Evolutionary conservation across 768 basidiomycete genomes (phyloP).

Genomic region (Termitomyces sp.): DNA sequence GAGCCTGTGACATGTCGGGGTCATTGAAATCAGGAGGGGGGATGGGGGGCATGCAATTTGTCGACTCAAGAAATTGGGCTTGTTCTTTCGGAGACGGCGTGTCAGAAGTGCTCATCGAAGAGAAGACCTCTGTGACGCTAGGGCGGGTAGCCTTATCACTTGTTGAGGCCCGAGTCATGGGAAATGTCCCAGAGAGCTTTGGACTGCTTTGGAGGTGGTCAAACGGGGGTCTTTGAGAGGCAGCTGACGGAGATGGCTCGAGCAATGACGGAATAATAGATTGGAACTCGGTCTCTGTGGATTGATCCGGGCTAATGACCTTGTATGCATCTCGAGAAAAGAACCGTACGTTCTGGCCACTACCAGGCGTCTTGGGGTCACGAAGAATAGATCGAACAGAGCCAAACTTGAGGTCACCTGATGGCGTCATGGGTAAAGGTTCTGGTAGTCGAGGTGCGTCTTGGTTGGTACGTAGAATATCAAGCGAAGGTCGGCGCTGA

Average conservation of each 20-base stretch:
- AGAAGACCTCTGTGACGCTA: constrained; percentile 49
- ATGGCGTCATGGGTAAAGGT: constrained; percentile 25
- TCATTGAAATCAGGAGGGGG: constrained; percentile 46
- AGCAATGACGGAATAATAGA: constrained; percentile 27
- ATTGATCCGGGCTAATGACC: constrained; percentile 62
- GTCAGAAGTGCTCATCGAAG: constrained; percentile 30
- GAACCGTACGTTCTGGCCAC: constrained; percentile 78
- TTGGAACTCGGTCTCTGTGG: constrained; percentile 38
- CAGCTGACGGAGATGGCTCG: constrained; percentile 18
- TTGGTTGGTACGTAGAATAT: constrained; percentile 29
- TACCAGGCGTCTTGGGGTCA: constrained; percentile 67
- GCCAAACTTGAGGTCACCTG: constrained; percentile 35
- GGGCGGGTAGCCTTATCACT: constrained; percentile 38
- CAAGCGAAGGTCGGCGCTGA: constrained; percentile 35
- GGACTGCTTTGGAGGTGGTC: constrained; percentile 28
- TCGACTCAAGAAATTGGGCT: constrained; percentile 23
- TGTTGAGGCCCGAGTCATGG: constrained; percentile 29
- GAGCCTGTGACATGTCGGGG: constrained; percentile 51
- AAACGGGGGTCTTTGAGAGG: constrained; percentile 22
- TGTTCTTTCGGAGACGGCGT: constrained; percentile 11
- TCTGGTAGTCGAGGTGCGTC: constrained; percentile 11
- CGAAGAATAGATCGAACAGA: constrained; percentile 74
- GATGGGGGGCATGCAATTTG: constrained; percentile 33
- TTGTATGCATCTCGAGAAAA: constrained; percentile 69
- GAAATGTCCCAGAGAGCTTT: constrained; percentile 25